Evolutionary conservation across 805 yeast genomes (phyloP).

Genomic region (Starmerella powellii): DNA sequence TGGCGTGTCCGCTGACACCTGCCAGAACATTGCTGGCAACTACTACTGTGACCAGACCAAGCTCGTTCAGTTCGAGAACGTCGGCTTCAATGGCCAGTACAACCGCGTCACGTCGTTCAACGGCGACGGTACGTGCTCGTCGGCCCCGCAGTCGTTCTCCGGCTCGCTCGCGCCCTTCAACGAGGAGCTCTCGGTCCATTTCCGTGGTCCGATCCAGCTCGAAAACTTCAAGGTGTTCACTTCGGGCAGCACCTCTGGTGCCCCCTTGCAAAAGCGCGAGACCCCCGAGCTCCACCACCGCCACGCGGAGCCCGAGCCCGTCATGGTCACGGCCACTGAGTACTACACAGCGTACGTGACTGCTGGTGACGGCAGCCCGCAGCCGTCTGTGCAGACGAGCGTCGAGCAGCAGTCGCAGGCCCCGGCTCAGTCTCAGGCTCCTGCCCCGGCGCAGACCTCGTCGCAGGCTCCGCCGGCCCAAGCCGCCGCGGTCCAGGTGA

Average conservation of each 20-base stretch:
- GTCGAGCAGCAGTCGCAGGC: too few species aligned
- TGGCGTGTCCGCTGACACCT: slow-evolving; percentile 31
- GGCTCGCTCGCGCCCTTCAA: slow-evolving; percentile 71
- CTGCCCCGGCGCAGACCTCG: slow-evolving; percentile 15
- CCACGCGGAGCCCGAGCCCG: slow-evolving; percentile 40
- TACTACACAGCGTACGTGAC: slow-evolving; percentile 40
- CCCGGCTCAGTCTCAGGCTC: slow-evolving; percentile 11
- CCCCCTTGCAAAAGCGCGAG: slow-evolving; percentile 38
- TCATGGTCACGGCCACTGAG: slow-evolving; percentile 64
- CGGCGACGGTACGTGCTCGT: slow-evolving; percentile 60
- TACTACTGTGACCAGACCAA: slow-evolving; percentile 66
- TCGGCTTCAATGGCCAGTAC: slow-evolving; percentile 82
- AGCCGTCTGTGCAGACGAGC: too few species aligned
- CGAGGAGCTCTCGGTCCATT: slow-evolving; percentile 78
- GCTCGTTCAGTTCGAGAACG: slow-evolving; percentile 54
- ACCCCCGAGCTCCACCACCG: slow-evolving; percentile 46
- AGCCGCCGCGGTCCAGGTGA: slow-evolving; percentile 1
- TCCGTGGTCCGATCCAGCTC: slow-evolving; percentile 78
- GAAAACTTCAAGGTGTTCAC: slow-evolving; percentile 83
- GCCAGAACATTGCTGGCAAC: slow-evolving; percentile 53
- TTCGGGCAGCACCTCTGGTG: slow-evolving; percentile 37
- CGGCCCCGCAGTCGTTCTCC: slow-evolving; percentile 42
- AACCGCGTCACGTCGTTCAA: slow-evolving; percentile 70
- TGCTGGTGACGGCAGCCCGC: slow-evolving; percentile 23
- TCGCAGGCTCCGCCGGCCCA: neutral